Percentiles rank a stretch among this genome's conserved stretches.
phyloP scores from a whole-genome alignment of 2,329 filamentous ascomycete genomes.

The Colletotrichum noveboracense region DNA sequence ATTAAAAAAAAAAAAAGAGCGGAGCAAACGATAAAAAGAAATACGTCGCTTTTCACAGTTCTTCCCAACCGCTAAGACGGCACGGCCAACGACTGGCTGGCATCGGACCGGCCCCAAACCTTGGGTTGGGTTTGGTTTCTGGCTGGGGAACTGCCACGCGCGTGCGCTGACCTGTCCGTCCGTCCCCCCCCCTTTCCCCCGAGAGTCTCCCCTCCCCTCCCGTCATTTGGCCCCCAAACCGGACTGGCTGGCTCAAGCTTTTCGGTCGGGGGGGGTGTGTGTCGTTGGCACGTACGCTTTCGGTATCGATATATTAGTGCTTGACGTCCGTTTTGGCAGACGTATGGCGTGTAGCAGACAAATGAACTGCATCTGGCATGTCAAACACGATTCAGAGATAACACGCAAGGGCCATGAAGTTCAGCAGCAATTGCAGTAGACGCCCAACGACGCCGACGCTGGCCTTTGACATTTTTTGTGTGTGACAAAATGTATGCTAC shows the following conservation, averaged over 20 bases:
- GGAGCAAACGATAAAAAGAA: background rate
- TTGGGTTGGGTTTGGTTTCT: background rate
- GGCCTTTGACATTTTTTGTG: background rate
- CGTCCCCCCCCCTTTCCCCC: background rate
- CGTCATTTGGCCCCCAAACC: background rate
- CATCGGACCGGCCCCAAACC: conserved; percentile 1
- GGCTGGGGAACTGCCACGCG: background rate
- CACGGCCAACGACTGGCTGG: background rate
- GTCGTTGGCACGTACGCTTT: background rate
- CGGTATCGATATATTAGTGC: background rate
- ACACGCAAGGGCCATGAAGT: too few species aligned
- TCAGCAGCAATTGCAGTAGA: too few species aligned
- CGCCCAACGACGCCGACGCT: background rate
- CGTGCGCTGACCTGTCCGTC: too few species aligned
- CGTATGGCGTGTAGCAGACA: too few species aligned
- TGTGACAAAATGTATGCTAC: background rate
- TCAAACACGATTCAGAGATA: too few species aligned
- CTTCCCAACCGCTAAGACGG: background rate
- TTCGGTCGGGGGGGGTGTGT: background rate
- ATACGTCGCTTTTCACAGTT: background rate
- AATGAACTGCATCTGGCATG: too few species aligned
- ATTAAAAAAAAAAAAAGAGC: too few species aligned
- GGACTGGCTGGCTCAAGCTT: background rate
- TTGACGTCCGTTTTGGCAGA: too few species aligned
- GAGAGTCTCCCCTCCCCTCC: background rate